Evolutionary conservation across 768 basidiomycete species (phyloP).

Genomic region (Leccinum truebloodii): DNA sequence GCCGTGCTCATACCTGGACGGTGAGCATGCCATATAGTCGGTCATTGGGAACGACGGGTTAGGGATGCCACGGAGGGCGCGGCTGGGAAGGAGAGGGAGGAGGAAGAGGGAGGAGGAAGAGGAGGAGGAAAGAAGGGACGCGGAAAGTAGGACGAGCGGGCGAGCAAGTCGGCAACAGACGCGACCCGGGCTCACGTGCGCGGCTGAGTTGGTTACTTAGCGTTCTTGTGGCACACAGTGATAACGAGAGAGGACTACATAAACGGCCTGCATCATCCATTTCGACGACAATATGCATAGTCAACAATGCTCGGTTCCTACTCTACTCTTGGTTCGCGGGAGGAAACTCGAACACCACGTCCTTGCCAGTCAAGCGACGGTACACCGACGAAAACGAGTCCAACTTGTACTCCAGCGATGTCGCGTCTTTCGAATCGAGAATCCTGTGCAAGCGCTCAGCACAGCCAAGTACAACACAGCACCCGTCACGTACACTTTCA

Average conservation of each 20-base stretch:
- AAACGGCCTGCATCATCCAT: constrained; percentile 34
- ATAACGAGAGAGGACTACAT: constrained; percentile 26
- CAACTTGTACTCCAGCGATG: constrained; percentile 99
- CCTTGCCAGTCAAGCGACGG: constrained; percentile 94
- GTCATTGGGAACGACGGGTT: constrained; percentile 45
- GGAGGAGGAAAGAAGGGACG: constrained; percentile 37
- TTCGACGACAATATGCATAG: constrained; percentile 28
- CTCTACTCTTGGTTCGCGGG: constrained; percentile 68
- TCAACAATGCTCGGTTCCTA: constrained; percentile 35
- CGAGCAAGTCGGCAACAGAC: constrained; percentile 30
- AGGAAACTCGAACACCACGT: constrained; percentile 93
- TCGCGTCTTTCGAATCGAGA: constrained; percentile 97
- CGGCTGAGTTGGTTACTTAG: constrained; percentile 1
- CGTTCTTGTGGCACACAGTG: constrained; percentile 24
- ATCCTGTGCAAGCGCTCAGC: constrained; percentile 53
- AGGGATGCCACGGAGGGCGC: constrained; percentile 50
- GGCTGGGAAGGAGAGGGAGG: constrained; percentile 34
- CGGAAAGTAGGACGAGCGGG: constrained; percentile 22
- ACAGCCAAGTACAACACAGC: constrained; percentile 11
- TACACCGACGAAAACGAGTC: constrained; percentile 99
- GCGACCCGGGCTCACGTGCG: constrained; percentile 37
- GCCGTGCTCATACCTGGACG: constrained; percentile 75
- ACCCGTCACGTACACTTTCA: constrained; percentile 87
- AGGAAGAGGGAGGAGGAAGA: constrained; percentile 33
- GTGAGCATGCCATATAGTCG: constrained; percentile 54